Evolutionary conservation across 768 basidiomycete genomes (phyloP), one percentile per base, ranked within the genome.

Genomic region (Auricularia heimuer): DNA sequence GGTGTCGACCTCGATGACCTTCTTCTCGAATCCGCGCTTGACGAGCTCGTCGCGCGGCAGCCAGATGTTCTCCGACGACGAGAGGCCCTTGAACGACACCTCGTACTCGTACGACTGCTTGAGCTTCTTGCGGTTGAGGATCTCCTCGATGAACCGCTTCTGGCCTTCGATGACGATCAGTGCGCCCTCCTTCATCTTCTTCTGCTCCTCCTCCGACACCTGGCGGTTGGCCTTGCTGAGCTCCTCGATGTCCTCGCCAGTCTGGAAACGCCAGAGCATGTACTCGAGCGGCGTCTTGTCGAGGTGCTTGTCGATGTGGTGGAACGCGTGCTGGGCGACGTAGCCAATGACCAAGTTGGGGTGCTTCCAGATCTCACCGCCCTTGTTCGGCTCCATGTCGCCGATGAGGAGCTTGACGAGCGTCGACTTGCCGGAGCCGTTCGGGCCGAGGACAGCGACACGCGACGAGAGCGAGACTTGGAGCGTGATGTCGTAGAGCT

Each of bases 241-340:
- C 81, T 97, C 95, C 80, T 98, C 95, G 75, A 97, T 78, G 82
- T 98, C 95, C 78, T 98, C 95, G 77, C 95, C 95, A 66, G 95
- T 98, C 85, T 98, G 95, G 87, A 97, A 98, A 80, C 95, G 94
- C 95, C 95, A 98, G 69, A 98, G 81, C 92, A 98, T 94, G 84
- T 98, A 98, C 81, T 98, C 95, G 71, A 98, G 88, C 62, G 95
- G 92, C 14, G 95, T 98, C 85, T 94, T 96, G 84, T 98, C 95
- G 74, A 98, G 91, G 75, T 98, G 95, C 77, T 93, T 80, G 76
- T 98, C 95, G 74, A 98, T 98, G 77, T 98, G 95, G 83, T 98
- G 95, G 94, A 98, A 98, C 67, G 95, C 95, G 78, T 98, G 95
- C 79, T 98, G 95, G 51, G 95, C 95, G 70, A 98, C 95, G 80